phyloP scores from a whole-genome alignment of 805 yeast species.

The Priceomyces fermenticarens region DNA sequence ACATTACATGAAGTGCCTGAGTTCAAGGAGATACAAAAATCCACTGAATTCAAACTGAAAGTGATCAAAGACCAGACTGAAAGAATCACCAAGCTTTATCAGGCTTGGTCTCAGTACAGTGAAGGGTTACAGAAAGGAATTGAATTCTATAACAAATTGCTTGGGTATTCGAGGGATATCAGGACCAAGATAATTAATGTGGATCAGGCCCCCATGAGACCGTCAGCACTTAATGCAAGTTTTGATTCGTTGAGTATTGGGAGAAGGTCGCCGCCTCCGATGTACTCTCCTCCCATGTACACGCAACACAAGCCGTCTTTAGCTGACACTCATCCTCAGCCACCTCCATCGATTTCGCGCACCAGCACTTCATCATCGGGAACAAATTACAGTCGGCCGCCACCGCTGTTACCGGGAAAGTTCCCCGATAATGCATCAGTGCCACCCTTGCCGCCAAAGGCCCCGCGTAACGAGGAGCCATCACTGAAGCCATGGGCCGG shows the following conservation, averaged over 20 bases:
- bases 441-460: conserved; percentile 1
- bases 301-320: not conserved
- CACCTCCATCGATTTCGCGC: not conserved
- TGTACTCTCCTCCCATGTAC: not conserved
- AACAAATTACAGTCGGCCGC: conserved; percentile 5
- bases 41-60: conserved; percentile 36
- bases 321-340: not conserved
- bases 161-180: conserved; percentile 22
- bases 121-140: conserved; percentile 61
- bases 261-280: not conserved
- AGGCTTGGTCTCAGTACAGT: conserved; percentile 55
- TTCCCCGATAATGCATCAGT: not conserved
- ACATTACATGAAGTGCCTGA: conserved; percentile 22
- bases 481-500: conserved; percentile 1
- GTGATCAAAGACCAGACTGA: conserved; percentile 26
- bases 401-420: conserved; percentile 10
- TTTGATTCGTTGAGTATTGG: conserved; percentile 1
- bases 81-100: conserved; percentile 47
- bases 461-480: conserved; percentile 4
- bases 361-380: conserved; percentile 4
- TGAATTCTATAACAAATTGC: conserved; percentile 57
- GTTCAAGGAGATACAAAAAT: conserved; percentile 41
- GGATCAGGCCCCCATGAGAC: not conserved
- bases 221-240: conserved; percentile 4
- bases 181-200: conserved; percentile 6